Conservation (phyloP, 2,329 filamentous ascomycete species). For the Trichophaea hybrida region DNA sequence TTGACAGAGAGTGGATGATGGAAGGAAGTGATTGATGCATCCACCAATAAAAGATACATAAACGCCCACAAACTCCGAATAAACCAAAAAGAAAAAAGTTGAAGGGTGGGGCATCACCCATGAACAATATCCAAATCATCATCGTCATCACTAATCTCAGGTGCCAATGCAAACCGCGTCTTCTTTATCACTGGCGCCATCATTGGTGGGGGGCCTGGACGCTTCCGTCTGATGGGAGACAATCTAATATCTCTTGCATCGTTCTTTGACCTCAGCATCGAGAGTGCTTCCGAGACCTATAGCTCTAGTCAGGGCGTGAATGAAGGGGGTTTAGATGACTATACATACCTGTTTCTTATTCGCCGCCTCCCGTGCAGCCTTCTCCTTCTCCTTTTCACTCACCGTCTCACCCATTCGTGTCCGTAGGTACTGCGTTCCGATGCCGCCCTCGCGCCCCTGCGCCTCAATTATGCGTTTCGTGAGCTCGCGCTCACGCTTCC, state of each 20-base stretch:
- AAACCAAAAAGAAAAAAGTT: no score
- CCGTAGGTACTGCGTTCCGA: conserved; percentile 26
- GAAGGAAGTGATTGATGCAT: no score
- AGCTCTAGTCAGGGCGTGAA: neutral
- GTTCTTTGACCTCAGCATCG: conserved; percentile 15
- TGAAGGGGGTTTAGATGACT: neutral
- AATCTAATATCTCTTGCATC: conserved; percentile 12
- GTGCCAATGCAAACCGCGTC: conserved; percentile 8
- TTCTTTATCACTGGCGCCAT: conserved; percentile 11
- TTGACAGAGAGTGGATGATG: no score
- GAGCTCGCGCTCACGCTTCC: conserved; percentile 59
- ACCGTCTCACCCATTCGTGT: conserved; percentile 9
- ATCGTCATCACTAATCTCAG: neutral
- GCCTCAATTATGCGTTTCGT: conserved; percentile 44
- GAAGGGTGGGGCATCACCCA: neutral
- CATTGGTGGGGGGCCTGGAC: neutral
- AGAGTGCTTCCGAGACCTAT: conserved; percentile 3
- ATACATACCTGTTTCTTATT: neutral
- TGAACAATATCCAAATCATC: conserved; percentile 11
- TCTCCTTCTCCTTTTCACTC: conserved; percentile 5
- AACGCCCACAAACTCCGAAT: no score
- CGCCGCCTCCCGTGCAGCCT: neutral
- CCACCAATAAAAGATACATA: no score
- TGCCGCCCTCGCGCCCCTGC: conserved; percentile 21
- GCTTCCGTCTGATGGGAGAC: conserved; percentile 19